A percentile compares a stretch with the other conserved stretches of the same genome.
These are phyloP conservation scores for Trametes gibbosa DNA, from an alignment of 768 basidiomycete genomes.

Conservation along the genomic window DNA sequence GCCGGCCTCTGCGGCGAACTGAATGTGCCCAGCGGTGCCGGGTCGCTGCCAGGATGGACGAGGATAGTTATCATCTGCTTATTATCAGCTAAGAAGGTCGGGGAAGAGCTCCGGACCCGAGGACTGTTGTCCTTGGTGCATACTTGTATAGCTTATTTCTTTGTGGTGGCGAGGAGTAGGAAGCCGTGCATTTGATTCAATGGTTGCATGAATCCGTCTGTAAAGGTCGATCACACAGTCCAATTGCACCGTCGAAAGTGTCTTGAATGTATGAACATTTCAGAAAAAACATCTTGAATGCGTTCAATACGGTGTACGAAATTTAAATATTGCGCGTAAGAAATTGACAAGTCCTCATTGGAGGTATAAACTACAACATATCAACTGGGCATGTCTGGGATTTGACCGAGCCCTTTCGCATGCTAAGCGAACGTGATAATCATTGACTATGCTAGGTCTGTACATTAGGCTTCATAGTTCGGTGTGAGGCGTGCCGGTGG, in stretches of 20 bases:
- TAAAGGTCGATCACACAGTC: too few relatives aligned
- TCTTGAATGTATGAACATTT: too few relatives aligned
- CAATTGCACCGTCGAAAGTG: too few relatives aligned
- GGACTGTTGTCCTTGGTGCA: neutral
- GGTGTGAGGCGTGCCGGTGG: too few relatives aligned
- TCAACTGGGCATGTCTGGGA: constrained; percentile 13
- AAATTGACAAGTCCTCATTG: neutral
- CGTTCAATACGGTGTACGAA: too few relatives aligned
- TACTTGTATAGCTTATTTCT: neutral
- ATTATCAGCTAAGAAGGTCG: neutral
- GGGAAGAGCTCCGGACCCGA: neutral
- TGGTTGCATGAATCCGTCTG: too few relatives aligned
- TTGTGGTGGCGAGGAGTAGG: too few relatives aligned
- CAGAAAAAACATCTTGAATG: too few relatives aligned
- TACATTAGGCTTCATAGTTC: too few relatives aligned
- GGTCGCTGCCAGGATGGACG: neutral
- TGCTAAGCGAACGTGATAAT: constrained; percentile 23
- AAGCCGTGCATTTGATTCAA: too few relatives aligned
- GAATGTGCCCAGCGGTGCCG: neutral
- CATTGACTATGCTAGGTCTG: constrained; percentile 22
- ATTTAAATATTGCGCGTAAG: neutral
- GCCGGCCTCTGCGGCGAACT: neutral
- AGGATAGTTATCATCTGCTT: neutral
- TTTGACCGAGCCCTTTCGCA: constrained; percentile 21
- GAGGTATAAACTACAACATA: neutral